Percentiles rank a stretch among this genome's conserved stretches.
These are phyloP conservation scores for Penicillium desertorum DNA, from an alignment of 495 filamentous ascomycete species.

Conservation along the genomic window DNA sequence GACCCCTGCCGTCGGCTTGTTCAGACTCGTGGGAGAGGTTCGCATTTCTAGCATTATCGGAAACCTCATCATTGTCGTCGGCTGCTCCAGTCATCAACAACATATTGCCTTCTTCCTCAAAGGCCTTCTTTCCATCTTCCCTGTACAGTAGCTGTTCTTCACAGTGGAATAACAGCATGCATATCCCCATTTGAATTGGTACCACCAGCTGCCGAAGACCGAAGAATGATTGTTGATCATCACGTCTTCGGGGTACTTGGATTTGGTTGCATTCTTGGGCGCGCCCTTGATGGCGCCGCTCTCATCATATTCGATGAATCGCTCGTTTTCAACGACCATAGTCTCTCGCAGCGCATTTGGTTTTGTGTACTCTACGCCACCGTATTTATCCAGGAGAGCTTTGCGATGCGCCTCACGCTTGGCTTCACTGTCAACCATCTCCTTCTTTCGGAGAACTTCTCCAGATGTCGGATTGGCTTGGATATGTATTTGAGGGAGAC, in stretches of 20 bases:
- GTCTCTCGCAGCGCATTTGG: slow-evolving; percentile 60
- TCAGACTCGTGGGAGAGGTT: slow-evolving; percentile 32
- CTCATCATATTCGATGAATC: slow-evolving; percentile 95
- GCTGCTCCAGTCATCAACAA: slow-evolving; percentile 45
- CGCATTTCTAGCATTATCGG: slow-evolving; percentile 18
- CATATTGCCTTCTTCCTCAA: slow-evolving; percentile 63
- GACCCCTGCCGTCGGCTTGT: slow-evolving; percentile 32
- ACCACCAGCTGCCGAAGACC: slow-evolving; percentile 98
- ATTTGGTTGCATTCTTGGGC: slow-evolving; percentile 70
- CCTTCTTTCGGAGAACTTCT: slow-evolving; percentile 76
- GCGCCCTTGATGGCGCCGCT: slow-evolving; percentile 83
- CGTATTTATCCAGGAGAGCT: slow-evolving; percentile 80
- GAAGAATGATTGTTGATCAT: slow-evolving; percentile 86
- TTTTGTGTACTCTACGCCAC: slow-evolving; percentile 65
- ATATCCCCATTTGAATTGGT: slow-evolving; percentile 94
- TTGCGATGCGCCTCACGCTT: slow-evolving; percentile 68
- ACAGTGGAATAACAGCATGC: slow-evolving; percentile 89
- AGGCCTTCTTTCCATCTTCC: slow-evolving; percentile 77
- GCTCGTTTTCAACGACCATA: slow-evolving; percentile 75
- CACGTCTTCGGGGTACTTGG: slow-evolving; percentile 88
- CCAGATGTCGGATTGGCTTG: slow-evolving; percentile 97
- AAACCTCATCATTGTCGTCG: slow-evolving; percentile 26
- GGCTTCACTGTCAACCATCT: slow-evolving; percentile 65
- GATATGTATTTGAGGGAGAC: slow-evolving; percentile 74
- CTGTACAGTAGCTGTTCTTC: slow-evolving; percentile 97